Percentiles rank a stretch among this genome's conserved stretches.
phyloP scores from a whole-genome alignment of 1,139 yeast species.

The Scheffersomyces titani region DNA sequence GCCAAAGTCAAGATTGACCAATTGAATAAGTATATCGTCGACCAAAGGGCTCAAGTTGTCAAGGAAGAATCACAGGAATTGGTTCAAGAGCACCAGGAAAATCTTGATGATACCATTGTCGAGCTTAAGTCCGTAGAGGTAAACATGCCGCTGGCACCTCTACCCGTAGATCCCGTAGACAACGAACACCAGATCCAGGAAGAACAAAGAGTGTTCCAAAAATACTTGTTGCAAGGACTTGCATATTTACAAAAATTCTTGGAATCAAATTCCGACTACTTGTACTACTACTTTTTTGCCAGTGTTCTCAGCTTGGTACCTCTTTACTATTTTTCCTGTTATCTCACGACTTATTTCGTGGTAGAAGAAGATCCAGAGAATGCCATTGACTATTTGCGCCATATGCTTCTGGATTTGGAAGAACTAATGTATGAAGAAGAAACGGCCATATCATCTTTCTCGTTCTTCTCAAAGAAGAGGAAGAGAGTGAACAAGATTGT shows the following conservation, averaged over 20 bases:
- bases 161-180: background rate
- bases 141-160: background rate
- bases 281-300: slow-evolving; percentile 15
- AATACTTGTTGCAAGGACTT: slow-evolving; percentile 1
- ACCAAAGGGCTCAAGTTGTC: background rate
- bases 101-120: background rate
- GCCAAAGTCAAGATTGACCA: slow-evolving; percentile 19
- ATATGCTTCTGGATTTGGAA: slow-evolving; percentile 10
- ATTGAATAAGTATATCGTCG: slow-evolving; percentile 15
- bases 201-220: background rate
- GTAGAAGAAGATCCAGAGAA: slow-evolving; percentile 5
- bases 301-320: background rate
- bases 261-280: slow-evolving; percentile 19
- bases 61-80: background rate
- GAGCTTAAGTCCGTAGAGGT: background rate
- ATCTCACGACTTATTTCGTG: background rate
- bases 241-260: slow-evolving; percentile 12
- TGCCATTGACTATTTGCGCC: slow-evolving; percentile 9
- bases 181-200: background rate
- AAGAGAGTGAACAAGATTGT: slow-evolving; percentile 4
- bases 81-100: background rate
- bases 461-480: slow-evolving; percentile 7
- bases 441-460: slow-evolving; percentile 2
- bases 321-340: background rate
- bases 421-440: slow-evolving; percentile 14